A percentile compares a stretch with the other conserved stretches of the same genome.
These are phyloP conservation scores for Plasmodium knowlesi DNA, from an alignment of 169 alveolate genomes.

Conservation along the genomic window DNA sequence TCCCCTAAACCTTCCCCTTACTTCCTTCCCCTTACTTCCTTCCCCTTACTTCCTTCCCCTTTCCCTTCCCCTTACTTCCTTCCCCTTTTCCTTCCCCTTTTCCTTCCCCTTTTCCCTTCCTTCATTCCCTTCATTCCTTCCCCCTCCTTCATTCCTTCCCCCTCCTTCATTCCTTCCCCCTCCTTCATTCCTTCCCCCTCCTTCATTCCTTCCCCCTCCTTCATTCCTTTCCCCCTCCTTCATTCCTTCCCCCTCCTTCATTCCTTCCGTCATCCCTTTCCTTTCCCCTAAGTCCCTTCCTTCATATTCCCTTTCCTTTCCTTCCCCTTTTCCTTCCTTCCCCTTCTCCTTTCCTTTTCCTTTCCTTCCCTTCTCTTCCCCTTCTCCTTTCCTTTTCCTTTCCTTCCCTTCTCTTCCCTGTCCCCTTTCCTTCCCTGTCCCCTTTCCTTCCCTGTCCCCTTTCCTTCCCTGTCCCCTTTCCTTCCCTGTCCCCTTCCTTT, in stretches of 20 bases:
- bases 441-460: neutral
- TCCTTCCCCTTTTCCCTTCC: too few species aligned
- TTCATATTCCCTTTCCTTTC: too few species aligned
- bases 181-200: constrained; percentile 6
- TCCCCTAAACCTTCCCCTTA: too few species aligned
- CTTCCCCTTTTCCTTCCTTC: constrained; percentile 41
- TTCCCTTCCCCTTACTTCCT: too few species aligned
- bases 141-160: constrained; percentile 24
- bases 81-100: too few species aligned
- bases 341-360: constrained; percentile 32
- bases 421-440: neutral
- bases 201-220: constrained; percentile 76
- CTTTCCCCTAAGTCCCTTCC: constrained; percentile 80
- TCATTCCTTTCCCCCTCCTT: constrained; percentile 84
- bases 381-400: neutral
- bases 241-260: constrained; percentile 83
- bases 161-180: neutral
- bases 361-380: neutral
- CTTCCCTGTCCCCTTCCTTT: too few species aligned
- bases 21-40: too few species aligned
- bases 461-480: neutral
- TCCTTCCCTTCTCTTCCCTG: constrained; percentile 1
- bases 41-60: too few species aligned
- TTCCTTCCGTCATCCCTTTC: constrained; percentile 87
- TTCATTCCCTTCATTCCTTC: neutral